Evolutionary conservation across 345 rosid genomes (phyloP).

Genomic region (Citrus inodora): DNA sequence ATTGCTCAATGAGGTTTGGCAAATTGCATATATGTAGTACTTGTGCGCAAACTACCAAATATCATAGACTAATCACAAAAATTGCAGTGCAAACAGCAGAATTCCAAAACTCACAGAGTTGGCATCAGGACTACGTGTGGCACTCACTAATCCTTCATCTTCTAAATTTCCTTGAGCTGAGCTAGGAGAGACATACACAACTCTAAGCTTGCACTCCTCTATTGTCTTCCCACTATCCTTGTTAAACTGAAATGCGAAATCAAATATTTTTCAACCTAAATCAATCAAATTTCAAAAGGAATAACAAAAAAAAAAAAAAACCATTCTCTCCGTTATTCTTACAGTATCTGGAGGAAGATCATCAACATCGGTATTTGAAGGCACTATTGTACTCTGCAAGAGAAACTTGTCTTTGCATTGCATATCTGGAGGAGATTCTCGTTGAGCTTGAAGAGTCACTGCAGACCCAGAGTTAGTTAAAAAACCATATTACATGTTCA

Average conservation of each 20-base stretch:
- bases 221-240: constrained; percentile 67
- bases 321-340: constrained; percentile 25
- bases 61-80: not conserved
- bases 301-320: not conserved
- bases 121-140: constrained; percentile 47
- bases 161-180: constrained; percentile 51
- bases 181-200: constrained; percentile 52
- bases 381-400: constrained; percentile 79
- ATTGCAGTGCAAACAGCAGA: not conserved
- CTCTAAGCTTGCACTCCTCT: constrained; percentile 87
- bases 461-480: constrained; percentile 21
- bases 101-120: constrained; percentile 51
- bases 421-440: constrained; percentile 75
- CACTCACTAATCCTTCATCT: constrained; percentile 43
- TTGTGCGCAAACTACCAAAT: constrained; percentile 1
- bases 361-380: constrained; percentile 72
- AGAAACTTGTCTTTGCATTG: constrained; percentile 98
- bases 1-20: not conserved
- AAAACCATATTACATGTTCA: constrained; percentile 2
- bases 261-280: constrained; percentile 8
- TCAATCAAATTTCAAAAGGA: not conserved
- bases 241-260: constrained; percentile 49
- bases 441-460: constrained; percentile 95
- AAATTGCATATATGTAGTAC: not conserved
- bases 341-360: constrained; percentile 86